Conservation (phyloP, 441 rosid species). For the Erysimum cheiri region DNA sequence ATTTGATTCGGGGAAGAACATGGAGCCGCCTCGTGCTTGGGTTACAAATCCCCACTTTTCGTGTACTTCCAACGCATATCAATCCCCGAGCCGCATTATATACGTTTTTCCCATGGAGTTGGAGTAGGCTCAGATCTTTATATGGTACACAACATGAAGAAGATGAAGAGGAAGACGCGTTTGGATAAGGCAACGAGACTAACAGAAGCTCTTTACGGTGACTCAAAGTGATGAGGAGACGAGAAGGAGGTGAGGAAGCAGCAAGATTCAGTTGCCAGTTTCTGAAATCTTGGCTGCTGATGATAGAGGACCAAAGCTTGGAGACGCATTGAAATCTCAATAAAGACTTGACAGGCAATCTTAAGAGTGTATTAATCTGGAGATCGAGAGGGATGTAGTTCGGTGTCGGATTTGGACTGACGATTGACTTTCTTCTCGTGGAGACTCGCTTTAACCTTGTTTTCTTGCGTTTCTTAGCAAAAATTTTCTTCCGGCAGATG, state of each 20-base stretch:
- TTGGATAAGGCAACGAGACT: conserved; percentile 8
- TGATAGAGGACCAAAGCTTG: conserved; percentile 32
- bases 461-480: neutral
- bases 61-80: neutral
- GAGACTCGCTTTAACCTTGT: neutral
- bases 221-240: neutral
- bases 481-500: neutral
- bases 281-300: neutral
- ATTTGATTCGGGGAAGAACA: neutral
- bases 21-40: neutral
- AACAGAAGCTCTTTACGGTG: neutral
- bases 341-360: conserved; percentile 7
- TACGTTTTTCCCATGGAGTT: neutral
- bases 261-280: neutral
- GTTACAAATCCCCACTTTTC: neutral
- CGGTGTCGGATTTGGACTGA: neutral
- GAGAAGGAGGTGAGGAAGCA: neutral
- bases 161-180: neutral
- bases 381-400: conserved; percentile 5
- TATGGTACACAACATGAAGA: neutral
- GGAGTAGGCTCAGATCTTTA: neutral
- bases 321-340: conserved; percentile 13
- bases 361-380: conserved; percentile 1
- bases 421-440: neutral
- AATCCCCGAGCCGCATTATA: neutral